A percentile compares a stretch with the other conserved stretches of the same genome.
phyloP scores from a whole-genome alignment of 345 rosid species.

The Euphorbia pulcherrima region DNA sequence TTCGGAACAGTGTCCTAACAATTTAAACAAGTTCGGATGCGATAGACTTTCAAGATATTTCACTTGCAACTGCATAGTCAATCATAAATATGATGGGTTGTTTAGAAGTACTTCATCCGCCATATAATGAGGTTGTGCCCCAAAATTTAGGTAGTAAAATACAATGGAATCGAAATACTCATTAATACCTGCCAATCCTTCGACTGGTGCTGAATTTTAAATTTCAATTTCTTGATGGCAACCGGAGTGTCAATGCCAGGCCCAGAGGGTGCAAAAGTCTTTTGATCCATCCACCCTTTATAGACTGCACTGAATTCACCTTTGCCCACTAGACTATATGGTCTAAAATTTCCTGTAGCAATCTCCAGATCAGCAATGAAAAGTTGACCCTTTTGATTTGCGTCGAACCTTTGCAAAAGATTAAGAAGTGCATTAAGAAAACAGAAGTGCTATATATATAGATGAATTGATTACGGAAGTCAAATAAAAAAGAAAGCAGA shows the following conservation, averaged over 20 bases:
- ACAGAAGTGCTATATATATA: too few species aligned
- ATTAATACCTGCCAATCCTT: conserved; percentile 69
- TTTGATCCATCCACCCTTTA: conserved; percentile 77
- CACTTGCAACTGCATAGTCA: conserved; percentile 63
- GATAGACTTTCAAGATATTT: conserved; percentile 73
- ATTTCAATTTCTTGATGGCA: conserved; percentile 72
- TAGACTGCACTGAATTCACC: conserved; percentile 82
- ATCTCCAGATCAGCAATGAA: conserved; percentile 51
- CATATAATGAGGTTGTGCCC: background rate
- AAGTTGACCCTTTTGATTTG: conserved; percentile 26
- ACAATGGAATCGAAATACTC: too few species aligned
- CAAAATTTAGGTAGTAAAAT: too few species aligned
- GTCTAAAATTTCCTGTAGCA: conserved; percentile 57
- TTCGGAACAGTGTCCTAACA: conserved; percentile 79
- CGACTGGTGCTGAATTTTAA: conserved; percentile 61
- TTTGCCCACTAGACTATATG: conserved; percentile 64
- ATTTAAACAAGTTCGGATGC: conserved; percentile 72
- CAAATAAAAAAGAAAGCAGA: too few species aligned
- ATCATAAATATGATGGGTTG: too few species aligned
- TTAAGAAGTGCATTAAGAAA: too few species aligned
- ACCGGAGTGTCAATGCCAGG: conserved; percentile 52
- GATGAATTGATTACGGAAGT: too few species aligned
- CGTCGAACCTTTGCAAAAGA: too few species aligned
- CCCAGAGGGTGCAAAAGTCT: conserved; percentile 52
- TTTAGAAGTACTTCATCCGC: background rate